Base-by-base conservation (phyloP, 352 stramenopile genomes). In the Thraustochytrium striatum region DNA sequence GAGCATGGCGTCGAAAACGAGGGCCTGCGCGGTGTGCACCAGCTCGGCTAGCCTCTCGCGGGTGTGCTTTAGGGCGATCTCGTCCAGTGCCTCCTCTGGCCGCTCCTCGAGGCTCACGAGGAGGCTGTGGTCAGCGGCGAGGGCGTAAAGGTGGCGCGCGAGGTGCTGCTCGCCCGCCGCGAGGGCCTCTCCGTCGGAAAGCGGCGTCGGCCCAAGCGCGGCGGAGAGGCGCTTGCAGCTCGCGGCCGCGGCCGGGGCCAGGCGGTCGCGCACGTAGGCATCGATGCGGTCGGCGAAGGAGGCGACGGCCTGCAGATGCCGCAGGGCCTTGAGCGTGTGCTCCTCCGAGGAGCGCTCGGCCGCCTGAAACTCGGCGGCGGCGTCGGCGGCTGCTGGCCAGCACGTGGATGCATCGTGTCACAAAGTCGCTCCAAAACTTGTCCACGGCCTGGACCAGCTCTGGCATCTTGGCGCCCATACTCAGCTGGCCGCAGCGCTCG, bases 361-460 rank as follows among this genome's bases (percentile, higher is more conserved):
- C 11, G 21, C 3, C 19, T 13, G 16, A 7, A 19, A 62, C 8
- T 39, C 39, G 32, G 43, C 39, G 16, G 5, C 68, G n/a, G 50
- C 7, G 25, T 72, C 41, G 47, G 1, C 25, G 32, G 44, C 65
- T 30, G 52, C 44, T 32, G 43, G 52, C 35, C 13, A 62, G 13
- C 11, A 75, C 65, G 21, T 75, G 65, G 3, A 39, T 50, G 47
- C 43, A 58, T n/a, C 68, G 58, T 0, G 50, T 62, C 11, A 30
- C 65, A 44, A 75, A 62, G n/a, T 75, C 65, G 43, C 16, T 13
- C 65, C 65, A 75, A n/a, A 75, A 75, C 7, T 35, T 43, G 43
- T 75, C 65, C 3, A 43, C 65, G 21, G 41, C 65, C 2, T 19
- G 5, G 3, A 75, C 9, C 0, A 75, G 50, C 21, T 9, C 43